Conservation (phyloP, 2,329 filamentous ascomycete genomes). For the Colletotrichum sp. region DNA sequence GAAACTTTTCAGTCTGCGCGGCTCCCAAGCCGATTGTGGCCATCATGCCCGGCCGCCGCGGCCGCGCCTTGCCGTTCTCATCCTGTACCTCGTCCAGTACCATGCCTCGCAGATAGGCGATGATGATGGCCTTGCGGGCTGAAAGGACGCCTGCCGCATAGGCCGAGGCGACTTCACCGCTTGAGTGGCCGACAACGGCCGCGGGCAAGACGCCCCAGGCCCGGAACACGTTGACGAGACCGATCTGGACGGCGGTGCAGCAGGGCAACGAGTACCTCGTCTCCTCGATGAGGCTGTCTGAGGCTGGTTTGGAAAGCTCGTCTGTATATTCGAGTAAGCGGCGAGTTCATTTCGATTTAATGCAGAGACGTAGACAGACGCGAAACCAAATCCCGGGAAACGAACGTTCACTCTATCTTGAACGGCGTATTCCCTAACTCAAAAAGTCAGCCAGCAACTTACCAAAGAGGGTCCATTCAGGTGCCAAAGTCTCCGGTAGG, state of each 20-base stretch:
- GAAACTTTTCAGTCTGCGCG: not conserved
- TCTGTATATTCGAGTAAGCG: not conserved
- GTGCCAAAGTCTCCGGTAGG: not conserved
- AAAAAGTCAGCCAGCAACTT: too few relatives aligned
- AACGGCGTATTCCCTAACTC: not conserved
- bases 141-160: constrained; percentile 42
- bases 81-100: not conserved
- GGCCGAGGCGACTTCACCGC: constrained; percentile 49
- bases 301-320: not conserved
- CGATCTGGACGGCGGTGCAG: constrained; percentile 41
- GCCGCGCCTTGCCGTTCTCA: not conserved
- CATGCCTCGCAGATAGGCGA: constrained; percentile 30
- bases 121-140: constrained; percentile 36
- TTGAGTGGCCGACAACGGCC: constrained; percentile 45
- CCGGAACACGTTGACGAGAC: constrained; percentile 40
- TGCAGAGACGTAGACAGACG: not conserved
- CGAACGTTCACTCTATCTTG: not conserved
- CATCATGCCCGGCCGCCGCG: not conserved
- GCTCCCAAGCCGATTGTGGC: not conserved
- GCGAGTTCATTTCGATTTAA: not conserved
- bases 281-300: not conserved
- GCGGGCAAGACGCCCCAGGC: constrained; percentile 32
- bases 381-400: not conserved
- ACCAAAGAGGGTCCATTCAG: not conserved
- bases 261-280: constrained; percentile 18